These are phyloP conservation scores for Colletotrichum spinosum DNA, from an alignment of 2,329 filamentous ascomycete genomes.

Conservation along the genomic window DNA sequence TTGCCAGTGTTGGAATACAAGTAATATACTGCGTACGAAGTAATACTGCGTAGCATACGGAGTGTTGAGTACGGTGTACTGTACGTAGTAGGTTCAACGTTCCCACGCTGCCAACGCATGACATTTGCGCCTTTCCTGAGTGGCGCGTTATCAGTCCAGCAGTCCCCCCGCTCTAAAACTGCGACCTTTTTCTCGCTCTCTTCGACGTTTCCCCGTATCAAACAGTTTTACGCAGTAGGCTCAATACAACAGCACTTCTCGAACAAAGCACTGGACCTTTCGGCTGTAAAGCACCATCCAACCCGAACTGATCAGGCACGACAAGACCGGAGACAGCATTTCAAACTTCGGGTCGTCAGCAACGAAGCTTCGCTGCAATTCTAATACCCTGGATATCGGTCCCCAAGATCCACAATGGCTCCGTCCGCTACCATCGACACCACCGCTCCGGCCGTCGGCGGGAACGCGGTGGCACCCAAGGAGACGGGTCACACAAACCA, in stretches of 20 bases:
- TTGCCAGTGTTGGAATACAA: too few species aligned
- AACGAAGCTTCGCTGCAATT: background rate
- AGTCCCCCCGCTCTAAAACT: too few species aligned
- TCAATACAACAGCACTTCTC: too few species aligned
- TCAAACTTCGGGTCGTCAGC: too few species aligned
- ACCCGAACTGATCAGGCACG: too few species aligned
- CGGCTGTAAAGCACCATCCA: too few species aligned
- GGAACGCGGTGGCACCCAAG: slow-evolving; percentile 31
- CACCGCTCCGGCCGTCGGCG: slow-evolving; percentile 19
- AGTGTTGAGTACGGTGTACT: too few species aligned
- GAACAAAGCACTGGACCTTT: too few species aligned
- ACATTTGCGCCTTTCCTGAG: slow-evolving; percentile 27
- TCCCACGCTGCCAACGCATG: background rate
- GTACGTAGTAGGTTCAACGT: background rate
- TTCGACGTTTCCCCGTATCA: background rate
- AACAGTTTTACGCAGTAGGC: too few species aligned
- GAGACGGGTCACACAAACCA: slow-evolving; percentile 38
- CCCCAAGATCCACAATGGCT: slow-evolving; percentile 41
- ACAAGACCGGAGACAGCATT: too few species aligned
- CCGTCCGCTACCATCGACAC: slow-evolving; percentile 46
- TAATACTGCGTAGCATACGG: too few species aligned
- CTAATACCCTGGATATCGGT: slow-evolving; percentile 1
- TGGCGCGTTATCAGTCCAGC: slow-evolving; percentile 25
- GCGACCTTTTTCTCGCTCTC: background rate
- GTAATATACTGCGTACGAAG: too few species aligned